These are phyloP conservation scores for Xanthoconium separans DNA, from an alignment of 1,284 basidiomycete species.

Conservation along the genomic window DNA sequence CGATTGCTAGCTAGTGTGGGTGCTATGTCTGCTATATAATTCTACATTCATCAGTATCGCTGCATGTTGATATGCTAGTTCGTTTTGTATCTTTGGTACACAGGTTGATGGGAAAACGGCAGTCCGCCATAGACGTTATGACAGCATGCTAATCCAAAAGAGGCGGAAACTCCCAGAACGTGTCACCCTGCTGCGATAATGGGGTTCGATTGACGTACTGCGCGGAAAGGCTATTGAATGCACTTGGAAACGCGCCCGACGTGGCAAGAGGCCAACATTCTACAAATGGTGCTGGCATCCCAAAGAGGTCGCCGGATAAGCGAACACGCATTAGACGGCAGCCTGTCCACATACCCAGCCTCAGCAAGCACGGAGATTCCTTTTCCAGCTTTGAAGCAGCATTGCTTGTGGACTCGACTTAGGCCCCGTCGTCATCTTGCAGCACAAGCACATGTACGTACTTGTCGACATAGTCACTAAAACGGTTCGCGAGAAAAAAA, in stretches of 20 bases:
- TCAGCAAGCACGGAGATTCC: slow-evolving; percentile 30
- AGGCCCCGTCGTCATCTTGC: slow-evolving; percentile 17
- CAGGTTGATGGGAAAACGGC: no score
- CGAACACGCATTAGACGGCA: background rate
- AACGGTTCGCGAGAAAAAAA: slow-evolving; percentile 46
- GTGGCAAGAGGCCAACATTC: slow-evolving; percentile 46
- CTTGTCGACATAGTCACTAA: slow-evolving; percentile 46
- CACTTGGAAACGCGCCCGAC: slow-evolving; percentile 50
- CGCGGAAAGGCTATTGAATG: slow-evolving; percentile 67
- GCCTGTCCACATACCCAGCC: slow-evolving; percentile 25
- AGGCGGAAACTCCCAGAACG: slow-evolving; percentile 30
- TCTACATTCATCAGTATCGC: slow-evolving; percentile 16
- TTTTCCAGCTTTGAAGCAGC: slow-evolving; percentile 22
- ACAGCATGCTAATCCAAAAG: background rate
- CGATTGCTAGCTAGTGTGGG: slow-evolving; percentile 64
- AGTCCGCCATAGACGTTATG: background rate
- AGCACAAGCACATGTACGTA: slow-evolving; percentile 29
- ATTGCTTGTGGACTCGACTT: slow-evolving; percentile 36
- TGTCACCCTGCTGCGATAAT: slow-evolving; percentile 22
- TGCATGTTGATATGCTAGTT: slow-evolving; percentile 30
- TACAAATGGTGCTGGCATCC: slow-evolving; percentile 44
- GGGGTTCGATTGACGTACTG: slow-evolving; percentile 42
- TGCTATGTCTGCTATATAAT: slow-evolving; percentile 35
- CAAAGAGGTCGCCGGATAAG: slow-evolving; percentile 10
- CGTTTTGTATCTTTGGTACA: slow-evolving; percentile 22